Base-by-base conservation (phyloP, 306 rosid species). In the Cicer bijugum region DNA sequence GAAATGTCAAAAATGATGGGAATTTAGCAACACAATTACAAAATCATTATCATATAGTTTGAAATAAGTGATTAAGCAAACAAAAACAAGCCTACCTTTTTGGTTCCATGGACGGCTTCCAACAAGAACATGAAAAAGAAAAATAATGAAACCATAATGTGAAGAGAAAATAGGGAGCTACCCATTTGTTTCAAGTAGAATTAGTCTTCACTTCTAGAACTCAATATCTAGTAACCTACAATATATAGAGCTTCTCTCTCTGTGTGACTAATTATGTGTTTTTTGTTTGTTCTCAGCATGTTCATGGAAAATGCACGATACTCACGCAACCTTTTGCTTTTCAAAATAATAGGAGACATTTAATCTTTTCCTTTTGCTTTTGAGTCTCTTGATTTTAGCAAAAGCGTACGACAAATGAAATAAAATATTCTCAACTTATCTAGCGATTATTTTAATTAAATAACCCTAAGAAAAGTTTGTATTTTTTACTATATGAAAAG, bases 41-140 rank as follows among this genome's bases (percentile, higher is more conserved):
- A 60, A 35, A 60, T 35, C 9, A 60, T 23, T 4, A 59, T 11
- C 16, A 50, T n/a, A 48, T 50, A n/a, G 8, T n/a, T 58, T 58
- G 65, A 28, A 59, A 59, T 1, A 59, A 20, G 1, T 44, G 20
- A 44, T 19, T 20, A 63, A 15, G 47, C 2, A 1, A 17, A 9
- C 19, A 6, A 20, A 52, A 53, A 56, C 14, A 9, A 20, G 14
- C 10, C 5, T 69, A 62, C 81, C 84, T 70, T 75, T 75, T 70
- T 81, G 53, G 43, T 81, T 57, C 70, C 81, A 53, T 75, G 56
- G n/a, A 56, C 81, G 3, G 33, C 38, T 16, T 46, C 73, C 38
- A 75, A 56, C 39, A 70, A 39, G 60, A 63, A 63, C 15, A 37
- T 62, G 69, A 63, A 67, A 67, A 67, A 1, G 42, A 44, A 67